Base-by-base conservation (phyloP, 1,139 yeast genomes). In the Geotrichum cucujoidarum region DNA sequence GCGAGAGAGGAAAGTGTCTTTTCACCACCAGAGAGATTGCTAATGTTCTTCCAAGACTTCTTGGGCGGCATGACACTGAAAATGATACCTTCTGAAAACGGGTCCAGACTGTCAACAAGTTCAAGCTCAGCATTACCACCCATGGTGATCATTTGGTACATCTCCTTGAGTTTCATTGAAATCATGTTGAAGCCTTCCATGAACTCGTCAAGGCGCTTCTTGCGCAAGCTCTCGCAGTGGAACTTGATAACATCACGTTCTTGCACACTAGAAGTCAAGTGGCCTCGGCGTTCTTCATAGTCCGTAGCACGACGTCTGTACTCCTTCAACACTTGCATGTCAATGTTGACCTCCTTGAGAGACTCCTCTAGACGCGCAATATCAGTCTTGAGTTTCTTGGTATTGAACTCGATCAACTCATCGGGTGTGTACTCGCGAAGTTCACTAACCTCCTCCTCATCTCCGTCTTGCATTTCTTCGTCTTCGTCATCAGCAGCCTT, bases 11-110 rank as follows among this genome's bases (percentile, higher is more conserved):
- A 85, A 57, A 94, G 75, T 0, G 99, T 94, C 68, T 94, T 94
- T 60, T 94, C 99, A 55, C 99, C 99, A 53, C 99, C 99, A 1
- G 97, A 89, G 51, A 94, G 71, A 61, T 94, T 92, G 24, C 95
- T 81, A 48, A 94, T 94, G 60, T 92, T 92, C 63, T 86, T 84
- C 98, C 98, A 94, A 38, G 95, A 83, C 65, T 94, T 94, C 70
- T 89, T 92, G 0, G 99, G 99, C 1, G 99, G 99, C 98, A 94
- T 94, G 6, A 94, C 98, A 66, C 96, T 86, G 66, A 94, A 94
- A 40, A 90, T 71, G 41, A 94, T 90, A 29, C 99, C 99, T 67
- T 94, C 98, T 0, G 96, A 81, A 62, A 94, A 94, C n/a, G 98
- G 98, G 66, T 94, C 98, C 60, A 92, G 76, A 56, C 95, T 83